Conservation (phyloP, 768 basidiomycete genomes). For the Mycena epipterygia region DNA sequence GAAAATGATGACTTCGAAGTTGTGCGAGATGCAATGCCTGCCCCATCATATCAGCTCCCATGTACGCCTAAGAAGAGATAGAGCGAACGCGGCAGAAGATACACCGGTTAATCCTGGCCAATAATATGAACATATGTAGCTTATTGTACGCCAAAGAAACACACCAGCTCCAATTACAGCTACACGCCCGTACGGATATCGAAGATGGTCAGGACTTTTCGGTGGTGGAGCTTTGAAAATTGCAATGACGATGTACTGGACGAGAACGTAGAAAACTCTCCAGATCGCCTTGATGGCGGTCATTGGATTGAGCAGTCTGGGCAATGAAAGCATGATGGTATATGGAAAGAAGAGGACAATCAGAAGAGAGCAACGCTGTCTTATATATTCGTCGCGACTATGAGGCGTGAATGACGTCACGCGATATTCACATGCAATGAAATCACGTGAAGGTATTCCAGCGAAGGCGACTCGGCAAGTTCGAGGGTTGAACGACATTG, state of each 20-base stretch:
- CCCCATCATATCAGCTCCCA: not conserved
- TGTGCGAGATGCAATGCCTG: slow-evolving; percentile 62
- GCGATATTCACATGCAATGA: slow-evolving; percentile 11
- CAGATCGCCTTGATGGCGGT: slow-evolving; percentile 36
- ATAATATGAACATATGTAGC: not conserved
- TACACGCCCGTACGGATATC: slow-evolving; percentile 56
- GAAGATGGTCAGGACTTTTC: slow-evolving; percentile 38
- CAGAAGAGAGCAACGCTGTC: too few species aligned
- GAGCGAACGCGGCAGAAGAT: slow-evolving; percentile 61
- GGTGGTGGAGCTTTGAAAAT: slow-evolving; percentile 57
- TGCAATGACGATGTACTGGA: slow-evolving; percentile 52
- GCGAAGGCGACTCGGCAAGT: too few species aligned
- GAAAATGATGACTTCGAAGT: slow-evolving; percentile 66
- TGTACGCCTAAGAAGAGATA: not conserved
- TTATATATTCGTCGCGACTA: not conserved
- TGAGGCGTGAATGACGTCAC: slow-evolving; percentile 24
- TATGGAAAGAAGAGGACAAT: slow-evolving; percentile 1
- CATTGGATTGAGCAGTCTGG: slow-evolving; percentile 19
- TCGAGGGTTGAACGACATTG: not conserved
- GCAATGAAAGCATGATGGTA: slow-evolving; percentile 7
- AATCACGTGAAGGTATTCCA: not conserved
- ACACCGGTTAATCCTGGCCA: slow-evolving; percentile 56
- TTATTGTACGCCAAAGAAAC: not conserved
- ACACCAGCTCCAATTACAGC: slow-evolving; percentile 63
- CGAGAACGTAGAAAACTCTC: slow-evolving; percentile 48